These are phyloP conservation scores for Geotrichum armillariae DNA, from an alignment of 1,139 yeast species.

Conservation along the genomic window DNA sequence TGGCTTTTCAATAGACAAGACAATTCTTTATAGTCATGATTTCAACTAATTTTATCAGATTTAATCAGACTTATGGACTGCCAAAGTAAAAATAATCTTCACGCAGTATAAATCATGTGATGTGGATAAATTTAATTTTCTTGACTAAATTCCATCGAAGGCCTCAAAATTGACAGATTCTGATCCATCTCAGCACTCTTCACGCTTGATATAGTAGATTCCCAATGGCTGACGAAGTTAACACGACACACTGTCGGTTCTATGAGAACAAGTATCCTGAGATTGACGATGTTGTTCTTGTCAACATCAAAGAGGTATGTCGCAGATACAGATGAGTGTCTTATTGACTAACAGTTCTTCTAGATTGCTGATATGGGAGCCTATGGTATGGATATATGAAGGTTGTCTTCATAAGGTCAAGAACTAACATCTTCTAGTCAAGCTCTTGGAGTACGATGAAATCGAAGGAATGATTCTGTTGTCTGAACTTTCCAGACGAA, in stretches of 20 bases:
- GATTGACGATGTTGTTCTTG: slow-evolving; percentile 98
- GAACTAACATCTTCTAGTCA: slow-evolving; percentile 47
- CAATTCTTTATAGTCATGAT: too few species aligned
- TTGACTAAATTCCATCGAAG: too few species aligned
- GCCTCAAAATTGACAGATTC: too few species aligned
- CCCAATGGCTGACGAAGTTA: slow-evolving; percentile 35
- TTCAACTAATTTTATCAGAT: too few species aligned
- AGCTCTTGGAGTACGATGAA: slow-evolving; percentile 92
- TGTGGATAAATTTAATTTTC: too few species aligned
- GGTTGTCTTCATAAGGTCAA: not conserved
- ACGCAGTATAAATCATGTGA: too few species aligned
- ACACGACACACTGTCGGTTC: slow-evolving; percentile 92
- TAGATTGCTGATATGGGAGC: slow-evolving; percentile 39
- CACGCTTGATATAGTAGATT: too few species aligned
- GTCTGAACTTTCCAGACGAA: slow-evolving; percentile 96
- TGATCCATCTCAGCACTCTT: too few species aligned
- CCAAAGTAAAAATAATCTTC: too few species aligned
- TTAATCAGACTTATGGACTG: too few species aligned
- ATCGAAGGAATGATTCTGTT: slow-evolving; percentile 98
- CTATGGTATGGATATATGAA: slow-evolving; percentile 24
- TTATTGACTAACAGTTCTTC: slow-evolving; percentile 12
- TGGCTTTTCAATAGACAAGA: too few species aligned
- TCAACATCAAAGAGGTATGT: slow-evolving; percentile 78
- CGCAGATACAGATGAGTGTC: slow-evolving; percentile 51
- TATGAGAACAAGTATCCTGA: slow-evolving; percentile 98